Evolutionary conservation across 2,329 filamentous ascomycete genomes (phyloP), one percentile per base, ranked within the genome.

Genomic region (Curvularia hawaiiensis): DNA sequence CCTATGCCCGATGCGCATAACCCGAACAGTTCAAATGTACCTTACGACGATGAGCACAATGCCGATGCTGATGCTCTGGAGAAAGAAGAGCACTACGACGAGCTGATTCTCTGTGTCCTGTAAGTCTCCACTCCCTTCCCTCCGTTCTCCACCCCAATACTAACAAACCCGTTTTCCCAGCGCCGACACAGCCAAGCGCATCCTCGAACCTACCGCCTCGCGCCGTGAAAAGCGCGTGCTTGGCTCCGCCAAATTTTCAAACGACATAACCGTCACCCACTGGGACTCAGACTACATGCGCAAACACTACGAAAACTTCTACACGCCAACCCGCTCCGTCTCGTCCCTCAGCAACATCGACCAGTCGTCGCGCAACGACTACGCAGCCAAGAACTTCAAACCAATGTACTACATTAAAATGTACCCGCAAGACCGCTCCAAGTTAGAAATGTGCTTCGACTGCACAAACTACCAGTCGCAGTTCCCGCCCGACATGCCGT

Each of bases 391-490:
- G 48, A 79, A 77, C 20, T 89, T 85, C 78, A 79, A 81, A 49
- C 85, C 86, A 50, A 88, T 88, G 86, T 89, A 88, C 76, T 83
- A 84, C 67, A 88, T 85, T 63, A 84, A 87, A 54, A 83, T 81
- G 51, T 88, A 89, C 69, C 74, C 79, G 0, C 58, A 81, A 14
- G 82, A 88, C 63, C 79, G 80, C 1, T 82, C 78, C 2, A 84
- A 86, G 71, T 82, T 81, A 35, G 84, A 85, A 70, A 85, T 79
- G 82, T 88, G 84, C 55, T 92, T 91, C 75, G 88, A 92, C 73
- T 90, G 87, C 76, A 88, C 86, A 38, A 90, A 90, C 71, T 91
- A 91, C 75, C 89, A 92, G 71, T 82, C 87, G 44, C 89, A 91
- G 69, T 89, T 92, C 61, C 74, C 75, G 5, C 85, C 85, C 1